Conservation (phyloP, 139 green algal species). For the Spirogloea muscicola region DNA sequence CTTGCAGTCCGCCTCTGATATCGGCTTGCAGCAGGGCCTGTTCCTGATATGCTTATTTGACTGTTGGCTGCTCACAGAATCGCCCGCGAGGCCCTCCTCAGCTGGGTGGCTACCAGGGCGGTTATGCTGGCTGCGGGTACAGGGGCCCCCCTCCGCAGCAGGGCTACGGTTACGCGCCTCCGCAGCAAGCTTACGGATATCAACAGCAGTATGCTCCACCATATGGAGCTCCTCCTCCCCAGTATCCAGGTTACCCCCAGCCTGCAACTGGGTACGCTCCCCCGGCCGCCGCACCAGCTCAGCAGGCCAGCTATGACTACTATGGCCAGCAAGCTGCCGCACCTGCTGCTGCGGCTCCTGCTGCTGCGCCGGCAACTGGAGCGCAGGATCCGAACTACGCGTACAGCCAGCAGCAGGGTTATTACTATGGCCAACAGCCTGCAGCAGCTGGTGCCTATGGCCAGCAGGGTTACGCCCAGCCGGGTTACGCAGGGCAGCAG, state of each 20-base stretch:
- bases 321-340: conserved; percentile 15
- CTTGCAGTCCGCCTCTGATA: background rate
- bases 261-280: conserved; percentile 5
- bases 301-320: conserved; percentile 6
- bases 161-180: background rate
- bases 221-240: too few relatives aligned
- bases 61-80: conserved; percentile 15
- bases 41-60: background rate
- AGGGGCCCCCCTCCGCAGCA: conserved; percentile 1
- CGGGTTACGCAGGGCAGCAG: conserved; percentile 9
- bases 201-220: too few relatives aligned
- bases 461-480: conserved; percentile 2
- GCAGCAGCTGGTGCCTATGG: background rate
- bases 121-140: background rate
- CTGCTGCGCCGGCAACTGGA: background rate
- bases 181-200: conserved; percentile 8
- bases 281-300: background rate
- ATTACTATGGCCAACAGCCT: conserved; percentile 1
- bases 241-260: too few relatives aligned
- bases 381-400: background rate
- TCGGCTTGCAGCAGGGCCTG: background rate
- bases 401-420: conserved; percentile 23
- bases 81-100: conserved; percentile 3
- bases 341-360: background rate
- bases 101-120: background rate